Evolutionary conservation across 192 early-diverging fungal genomes (phyloP).

Genomic region (Dispira parvispora): DNA sequence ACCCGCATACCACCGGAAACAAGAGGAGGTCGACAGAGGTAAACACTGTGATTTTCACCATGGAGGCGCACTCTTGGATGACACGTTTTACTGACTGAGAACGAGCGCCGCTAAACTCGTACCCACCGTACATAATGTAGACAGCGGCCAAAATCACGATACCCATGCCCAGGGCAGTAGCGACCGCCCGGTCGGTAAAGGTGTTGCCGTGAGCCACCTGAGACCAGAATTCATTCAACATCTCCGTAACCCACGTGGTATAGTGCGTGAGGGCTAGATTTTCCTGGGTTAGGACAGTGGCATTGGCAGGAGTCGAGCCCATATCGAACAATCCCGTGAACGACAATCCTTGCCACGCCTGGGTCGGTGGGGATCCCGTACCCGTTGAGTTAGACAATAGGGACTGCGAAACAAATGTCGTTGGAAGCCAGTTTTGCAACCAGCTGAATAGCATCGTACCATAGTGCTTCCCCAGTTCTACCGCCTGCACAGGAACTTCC

Average conservation of each 20-base stretch:
- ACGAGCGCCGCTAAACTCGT: slow-evolving; percentile 15
- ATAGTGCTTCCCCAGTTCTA: neutral
- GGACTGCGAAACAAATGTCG: no score
- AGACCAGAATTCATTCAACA: neutral
- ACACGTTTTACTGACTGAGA: slow-evolving; percentile 14
- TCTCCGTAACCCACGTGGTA: neutral
- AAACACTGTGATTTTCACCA: slow-evolving; percentile 62
- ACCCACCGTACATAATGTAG: slow-evolving; percentile 38
- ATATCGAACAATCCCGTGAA: neutral
- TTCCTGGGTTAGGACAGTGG: neutral
- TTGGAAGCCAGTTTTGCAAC: neutral
- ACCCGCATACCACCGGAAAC: slow-evolving; percentile 79
- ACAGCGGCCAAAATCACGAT: slow-evolving; percentile 30
- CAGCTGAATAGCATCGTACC: neutral
- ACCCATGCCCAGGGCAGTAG: slow-evolving; percentile 25
- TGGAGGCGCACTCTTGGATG: slow-evolving; percentile 21
- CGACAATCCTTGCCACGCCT: no score
- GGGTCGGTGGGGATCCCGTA: no score
- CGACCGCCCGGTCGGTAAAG: slow-evolving; percentile 20
- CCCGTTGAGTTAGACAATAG: no score
- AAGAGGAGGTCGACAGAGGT: slow-evolving; percentile 69
- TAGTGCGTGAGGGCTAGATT: neutral
- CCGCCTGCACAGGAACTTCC: slow-evolving; percentile 6
- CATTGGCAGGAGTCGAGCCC: neutral
- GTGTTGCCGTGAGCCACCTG: slow-evolving; percentile 14